Evolutionary conservation across 2,329 filamentous ascomycete species (phyloP), one percentile per base, ranked within the genome.

Genomic region (Lasiodiplodia sp.): DNA sequence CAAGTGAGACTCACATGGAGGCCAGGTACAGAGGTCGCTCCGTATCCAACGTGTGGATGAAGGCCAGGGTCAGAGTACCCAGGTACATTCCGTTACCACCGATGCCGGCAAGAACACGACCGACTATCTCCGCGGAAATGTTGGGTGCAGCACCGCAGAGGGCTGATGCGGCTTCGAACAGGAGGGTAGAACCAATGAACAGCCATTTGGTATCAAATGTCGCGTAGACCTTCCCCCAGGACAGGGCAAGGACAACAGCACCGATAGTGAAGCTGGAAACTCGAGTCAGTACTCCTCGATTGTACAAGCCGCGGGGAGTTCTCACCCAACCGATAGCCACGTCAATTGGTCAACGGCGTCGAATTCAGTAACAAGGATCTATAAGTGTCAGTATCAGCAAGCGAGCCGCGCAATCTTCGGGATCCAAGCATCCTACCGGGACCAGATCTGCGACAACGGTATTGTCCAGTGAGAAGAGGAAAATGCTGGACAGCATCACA

Each of bases 201-300:
- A 83, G 68, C 77, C 76, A 82, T 72, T 86, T 87, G 4, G 78
- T 76, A 57, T 85, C 77, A 73, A 85, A 86, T 2, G 78, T 74
- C 0, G 74, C 77, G 65, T 82, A 85, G 0, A 78, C 63, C n/a
- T 79, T 80, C 1, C 79, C 79, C 31, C 31, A 40, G 53, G 53
- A 18, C 53, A 34, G 14, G 66, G 49, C 18, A 1, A 28, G 28
- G 28, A 28, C 28, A 28, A 28, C 28, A 28, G 28, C 28, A 28
- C 28, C 28, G 28, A 28, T 28, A 28, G 28, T 28, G 28, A 28
- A 28, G 28, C 28, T 28, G 5, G 1, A 28, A 5, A 5, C 28
- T 28, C 28, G 28, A 28, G 28, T 28, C 28, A 28, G 28, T 21
- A n/a, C 3, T 28, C 7, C 11, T 14, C 51, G 23, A 28, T 10